Conservation (phyloP, 2,329 filamentous ascomycete species). For the Coniochaeta ligniaria region DNA sequence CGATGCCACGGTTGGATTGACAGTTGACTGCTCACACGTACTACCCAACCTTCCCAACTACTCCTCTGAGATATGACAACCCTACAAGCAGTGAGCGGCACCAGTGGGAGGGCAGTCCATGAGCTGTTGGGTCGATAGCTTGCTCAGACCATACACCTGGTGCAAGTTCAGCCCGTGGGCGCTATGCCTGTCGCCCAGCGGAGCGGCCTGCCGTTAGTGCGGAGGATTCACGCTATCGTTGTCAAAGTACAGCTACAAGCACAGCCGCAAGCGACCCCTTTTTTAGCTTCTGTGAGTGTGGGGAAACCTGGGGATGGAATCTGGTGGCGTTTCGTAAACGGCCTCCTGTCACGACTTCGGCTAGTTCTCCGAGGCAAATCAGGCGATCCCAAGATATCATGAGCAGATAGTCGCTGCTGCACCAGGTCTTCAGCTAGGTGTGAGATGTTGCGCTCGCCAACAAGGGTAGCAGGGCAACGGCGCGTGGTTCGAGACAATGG, state of each 20-base stretch:
- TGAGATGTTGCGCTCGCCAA: not conserved
- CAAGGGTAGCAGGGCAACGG: too few species aligned
- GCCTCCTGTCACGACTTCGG: not conserved
- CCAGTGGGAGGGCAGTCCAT: not conserved
- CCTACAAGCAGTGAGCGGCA: not conserved
- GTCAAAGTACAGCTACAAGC: not conserved
- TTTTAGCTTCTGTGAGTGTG: not conserved
- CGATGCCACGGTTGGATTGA: not conserved
- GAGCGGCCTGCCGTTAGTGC: not conserved
- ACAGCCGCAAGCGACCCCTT: not conserved
- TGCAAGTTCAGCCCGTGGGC: not conserved
- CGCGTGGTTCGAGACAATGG: too few species aligned
- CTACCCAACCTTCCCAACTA: not conserved
- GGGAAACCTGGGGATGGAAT: not conserved
- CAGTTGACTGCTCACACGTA: not conserved
- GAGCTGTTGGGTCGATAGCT: not conserved
- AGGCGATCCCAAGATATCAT: not conserved
- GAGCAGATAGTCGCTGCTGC: not conserved
- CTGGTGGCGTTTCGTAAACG: not conserved
- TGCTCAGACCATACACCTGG: too few species aligned
- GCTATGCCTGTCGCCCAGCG: not conserved
- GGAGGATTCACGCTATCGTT: not conserved
- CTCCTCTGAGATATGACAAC: not conserved
- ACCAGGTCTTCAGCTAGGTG: not conserved
- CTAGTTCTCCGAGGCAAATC: not conserved